Evolutionary conservation across 1,284 basidiomycete species (phyloP), one percentile per base, ranked within the genome.

Genomic region (Ganoderma multipileum): DNA sequence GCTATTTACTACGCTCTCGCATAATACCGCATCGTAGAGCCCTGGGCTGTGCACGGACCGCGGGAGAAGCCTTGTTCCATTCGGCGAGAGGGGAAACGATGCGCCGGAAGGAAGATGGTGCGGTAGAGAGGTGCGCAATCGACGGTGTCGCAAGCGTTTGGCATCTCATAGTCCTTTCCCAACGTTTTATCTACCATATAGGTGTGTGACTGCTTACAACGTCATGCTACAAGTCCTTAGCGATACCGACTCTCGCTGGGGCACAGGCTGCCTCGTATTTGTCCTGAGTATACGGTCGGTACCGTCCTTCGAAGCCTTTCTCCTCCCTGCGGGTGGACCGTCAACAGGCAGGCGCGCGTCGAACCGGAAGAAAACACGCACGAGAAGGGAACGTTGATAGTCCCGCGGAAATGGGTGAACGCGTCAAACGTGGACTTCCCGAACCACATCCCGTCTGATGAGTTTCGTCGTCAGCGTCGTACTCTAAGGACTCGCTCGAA

Each of bases 341-440:
- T 47, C 26, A 20, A 30, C 41, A 1, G 5, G 33, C 1, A 4
- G 14, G 20, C 18, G 18, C 55, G 20, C 16, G 33, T 38, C 7
- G 18, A 33, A 23, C 20, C 14, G 57, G 54, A 44, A n/a, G 41
- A 30, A 14, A 30, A 8, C 9, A 68, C 81, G 55, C 71, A 81
- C 82, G 70, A 72, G 23, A 71, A 70, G 1, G 87, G 85, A 7
- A 83, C 79, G 61, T 83, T 79, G 26, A 85, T 72, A 20, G 77
- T 81, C 30, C 81, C 78, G 18, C 86, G 82, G 55, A 77, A 68
- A 72, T 88, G 84, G 2, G 82, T 82, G 76, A 87, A 87, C 42
- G 77, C 78, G 63, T 87, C 83, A 73, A 84, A 88, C 47, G 79
- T 79, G 50, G 80, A 75, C 73, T 83, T 83, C 61, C 85, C 80